Base-by-base conservation (phyloP, 2,329 filamentous ascomycete species). In the Torrubiella hemipterigena region DNA sequence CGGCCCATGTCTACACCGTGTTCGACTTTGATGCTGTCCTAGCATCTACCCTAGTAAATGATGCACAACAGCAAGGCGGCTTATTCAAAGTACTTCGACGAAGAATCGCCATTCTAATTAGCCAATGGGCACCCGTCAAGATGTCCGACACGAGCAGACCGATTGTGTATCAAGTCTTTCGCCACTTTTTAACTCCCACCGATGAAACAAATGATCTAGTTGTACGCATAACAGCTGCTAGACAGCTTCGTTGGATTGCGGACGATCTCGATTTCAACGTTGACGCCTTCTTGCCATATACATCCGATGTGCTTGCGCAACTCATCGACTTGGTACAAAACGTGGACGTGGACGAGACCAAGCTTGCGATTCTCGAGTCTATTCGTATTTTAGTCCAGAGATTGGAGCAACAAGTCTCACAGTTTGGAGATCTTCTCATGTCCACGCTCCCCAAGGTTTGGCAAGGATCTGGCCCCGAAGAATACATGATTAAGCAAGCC, bases 401-500 rank as follows among this genome's bases (percentile, higher is more conserved):
- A 30, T 71, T 96, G 61, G 91, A 93, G 46, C 69, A 77, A 20
- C 66, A 82, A 41, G 78, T 77, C 3, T 56, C 65, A 1, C 65
- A 65, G 27, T 78, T 77, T 38, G 83, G 84, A 5, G 84, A 93
- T 45, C 74, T 79, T 37, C 81, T 98, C 37, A 79, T 98, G 54
- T 65, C 73, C 2, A 70, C 86, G 10, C 65, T 96, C 6, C 87
- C 89, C 0, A 67, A 67, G 4, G 65, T 96, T 1, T 98, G 91
- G 91, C 77, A 83, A 37, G 73, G 78, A 31, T 85, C 83, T 3
- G 84, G 79, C 1, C 56, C 62, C 3, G 81, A 93, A 37, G 83
- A 91, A 47, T 84, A 86, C 55, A 73, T 96, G 53, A 81, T 95
- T 65, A 96, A 96, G 55, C 87, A 95, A 55, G 77, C 85, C 2